A percentile compares a stretch with the other conserved stretches of the same genome.
Evolutionary conservation across 495 filamentous ascomycete genomes (phyloP).

Genomic region (Penicillium mononematosum): DNA sequence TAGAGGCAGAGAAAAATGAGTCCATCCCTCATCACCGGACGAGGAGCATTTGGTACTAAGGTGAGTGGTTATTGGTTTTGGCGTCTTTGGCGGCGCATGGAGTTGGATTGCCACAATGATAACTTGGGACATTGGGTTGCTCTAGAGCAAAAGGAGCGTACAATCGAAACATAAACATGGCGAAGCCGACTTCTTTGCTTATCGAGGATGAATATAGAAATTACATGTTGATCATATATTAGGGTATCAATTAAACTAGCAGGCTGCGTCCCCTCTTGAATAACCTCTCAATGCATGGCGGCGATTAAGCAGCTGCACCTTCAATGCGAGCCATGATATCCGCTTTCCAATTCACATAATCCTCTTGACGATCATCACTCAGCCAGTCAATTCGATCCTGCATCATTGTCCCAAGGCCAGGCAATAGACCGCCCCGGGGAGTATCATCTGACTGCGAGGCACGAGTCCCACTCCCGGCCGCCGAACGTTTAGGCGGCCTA

Average conservation of each 20-base stretch:
- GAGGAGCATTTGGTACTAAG: constrained; percentile 92
- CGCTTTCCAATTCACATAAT: constrained; percentile 73
- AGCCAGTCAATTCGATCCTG: constrained; percentile 80
- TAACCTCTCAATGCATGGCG: neutral
- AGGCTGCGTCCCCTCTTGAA: constrained; percentile 6
- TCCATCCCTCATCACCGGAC: constrained; percentile 88
- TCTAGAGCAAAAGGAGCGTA: constrained; percentile 8
- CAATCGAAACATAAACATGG: constrained; percentile 2
- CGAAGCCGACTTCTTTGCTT: neutral
- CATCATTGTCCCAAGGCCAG: constrained; percentile 75
- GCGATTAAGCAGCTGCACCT: constrained; percentile 22
- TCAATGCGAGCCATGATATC: constrained; percentile 52
- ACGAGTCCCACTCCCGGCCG: constrained; percentile 13
- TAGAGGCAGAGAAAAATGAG: constrained; percentile 60
- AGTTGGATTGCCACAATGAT: neutral
- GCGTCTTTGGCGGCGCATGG: constrained; percentile 10
- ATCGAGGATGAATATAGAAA: neutral
- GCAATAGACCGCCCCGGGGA: constrained; percentile 44
- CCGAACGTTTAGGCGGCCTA: constrained; percentile 26
- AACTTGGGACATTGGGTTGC: constrained; percentile 4
- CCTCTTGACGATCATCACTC: constrained; percentile 62
- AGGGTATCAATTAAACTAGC: constrained; percentile 29
- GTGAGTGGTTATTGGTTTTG: constrained; percentile 6
- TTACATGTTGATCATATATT: constrained; percentile 8
- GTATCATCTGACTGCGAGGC: constrained; percentile 7